Evolutionary conservation across 495 filamentous ascomycete genomes (phyloP).

Genomic region (Chlorociboria aeruginascens): DNA sequence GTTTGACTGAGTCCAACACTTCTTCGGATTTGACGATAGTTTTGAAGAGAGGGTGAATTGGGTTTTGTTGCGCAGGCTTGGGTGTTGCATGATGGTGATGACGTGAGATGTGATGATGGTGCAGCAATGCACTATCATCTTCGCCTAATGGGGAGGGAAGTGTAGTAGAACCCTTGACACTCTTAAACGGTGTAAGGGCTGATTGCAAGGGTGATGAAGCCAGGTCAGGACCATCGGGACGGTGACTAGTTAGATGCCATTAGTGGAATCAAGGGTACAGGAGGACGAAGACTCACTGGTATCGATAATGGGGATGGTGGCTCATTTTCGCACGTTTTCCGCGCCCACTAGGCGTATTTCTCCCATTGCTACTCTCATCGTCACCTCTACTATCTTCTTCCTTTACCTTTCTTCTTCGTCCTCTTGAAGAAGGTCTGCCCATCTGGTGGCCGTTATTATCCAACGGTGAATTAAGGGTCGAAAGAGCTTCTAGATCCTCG

Average conservation of each 20-base stretch:
- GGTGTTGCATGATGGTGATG: constrained; percentile 48
- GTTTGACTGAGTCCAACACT: constrained; percentile 54
- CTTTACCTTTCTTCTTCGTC: constrained; percentile 47
- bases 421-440: constrained; percentile 35
- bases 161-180: constrained; percentile 1
- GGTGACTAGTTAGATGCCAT: constrained; percentile 19
- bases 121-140: constrained; percentile 12
- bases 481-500: constrained; percentile 31
- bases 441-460: constrained; percentile 29
- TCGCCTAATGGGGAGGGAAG: constrained; percentile 10
- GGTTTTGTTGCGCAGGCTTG: constrained; percentile 28
- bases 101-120: constrained; percentile 26
- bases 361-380: constrained; percentile 45
- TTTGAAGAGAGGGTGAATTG: constrained; percentile 46
- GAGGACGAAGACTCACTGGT: constrained; percentile 37
- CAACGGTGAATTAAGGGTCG: constrained; percentile 21
- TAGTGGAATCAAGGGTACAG: constrained; percentile 3
- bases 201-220: constrained; percentile 14
- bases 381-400: constrained; percentile 45
- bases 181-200: constrained; percentile 17
- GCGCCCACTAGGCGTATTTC: constrained; percentile 40
- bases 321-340: constrained; percentile 44
- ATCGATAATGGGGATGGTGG: constrained; percentile 59
- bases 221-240: constrained; percentile 6
- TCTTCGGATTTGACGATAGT: constrained; percentile 51